Conservation (phyloP, 805 yeast species). For the Kuraishia molischiana region DNA sequence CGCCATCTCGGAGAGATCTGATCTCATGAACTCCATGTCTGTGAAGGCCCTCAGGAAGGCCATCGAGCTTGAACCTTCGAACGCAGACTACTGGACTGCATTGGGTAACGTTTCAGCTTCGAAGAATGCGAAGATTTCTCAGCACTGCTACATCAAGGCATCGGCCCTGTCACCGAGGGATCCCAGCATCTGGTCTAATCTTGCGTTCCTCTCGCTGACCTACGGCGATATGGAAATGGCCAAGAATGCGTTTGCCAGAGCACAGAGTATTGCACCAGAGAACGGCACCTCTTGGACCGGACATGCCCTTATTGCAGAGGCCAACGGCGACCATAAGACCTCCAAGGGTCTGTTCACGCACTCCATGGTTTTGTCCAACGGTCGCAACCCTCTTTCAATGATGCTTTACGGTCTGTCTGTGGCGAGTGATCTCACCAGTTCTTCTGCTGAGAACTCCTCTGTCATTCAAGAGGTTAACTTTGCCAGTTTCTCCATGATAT, state of each 20-base stretch:
- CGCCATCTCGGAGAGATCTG: neutral
- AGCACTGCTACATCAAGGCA: slow-evolving; percentile 89
- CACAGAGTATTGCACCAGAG: slow-evolving; percentile 78
- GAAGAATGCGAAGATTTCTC: slow-evolving; percentile 63
- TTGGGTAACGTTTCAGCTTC: slow-evolving; percentile 69
- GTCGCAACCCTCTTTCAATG: slow-evolving; percentile 59
- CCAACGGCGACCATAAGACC: slow-evolving; percentile 34
- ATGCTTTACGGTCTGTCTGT: slow-evolving; percentile 59
- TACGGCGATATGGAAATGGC: slow-evolving; percentile 68
- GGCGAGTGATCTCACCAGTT: slow-evolving; percentile 33
- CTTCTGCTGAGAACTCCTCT: slow-evolving; percentile 7
- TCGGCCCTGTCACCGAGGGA: slow-evolving; percentile 59
- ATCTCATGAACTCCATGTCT: slow-evolving; percentile 35
- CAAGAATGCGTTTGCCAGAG: slow-evolving; percentile 55
- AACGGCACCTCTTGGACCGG: slow-evolving; percentile 77
- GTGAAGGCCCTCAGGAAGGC: slow-evolving; percentile 54
- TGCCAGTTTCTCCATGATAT: slow-evolving; percentile 58
- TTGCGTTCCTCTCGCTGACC: slow-evolving; percentile 68
- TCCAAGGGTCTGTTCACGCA: slow-evolving; percentile 63
- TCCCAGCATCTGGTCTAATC: slow-evolving; percentile 65
- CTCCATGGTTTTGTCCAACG: slow-evolving; percentile 69
- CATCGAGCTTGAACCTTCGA: slow-evolving; percentile 59
- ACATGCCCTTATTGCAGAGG: slow-evolving; percentile 55
- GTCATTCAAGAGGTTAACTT: slow-evolving; percentile 56
- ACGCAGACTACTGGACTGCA: slow-evolving; percentile 70